Evolutionary conservation across 768 basidiomycete genomes (phyloP).

Genomic region (Suillus ampliporus): DNA sequence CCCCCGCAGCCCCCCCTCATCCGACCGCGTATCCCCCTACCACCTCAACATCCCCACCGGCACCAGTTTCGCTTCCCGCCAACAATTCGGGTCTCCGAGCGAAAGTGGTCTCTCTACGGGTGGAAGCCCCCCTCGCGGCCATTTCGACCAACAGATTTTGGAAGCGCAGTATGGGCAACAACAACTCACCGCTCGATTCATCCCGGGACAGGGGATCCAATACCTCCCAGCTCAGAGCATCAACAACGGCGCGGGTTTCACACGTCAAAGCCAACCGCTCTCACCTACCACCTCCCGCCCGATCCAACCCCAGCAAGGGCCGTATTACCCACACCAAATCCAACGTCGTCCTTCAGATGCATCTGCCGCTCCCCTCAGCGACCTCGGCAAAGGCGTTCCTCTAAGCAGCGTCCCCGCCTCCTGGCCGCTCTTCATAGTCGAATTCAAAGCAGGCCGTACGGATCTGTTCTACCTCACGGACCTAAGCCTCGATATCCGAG

Average conservation of each 20-base stretch:
- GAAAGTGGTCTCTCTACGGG: conserved; percentile 59
- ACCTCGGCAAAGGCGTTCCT: conserved; percentile 90
- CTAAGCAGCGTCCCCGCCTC: conserved; percentile 80
- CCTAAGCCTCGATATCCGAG: conserved; percentile 63
- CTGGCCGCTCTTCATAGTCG: conserved; percentile 94
- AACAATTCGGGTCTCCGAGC: conserved; percentile 61
- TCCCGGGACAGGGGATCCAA: conserved; percentile 69
- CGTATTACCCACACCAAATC: conserved; percentile 37
- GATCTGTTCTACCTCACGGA: conserved; percentile 93
- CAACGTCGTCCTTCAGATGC: conserved; percentile 50
- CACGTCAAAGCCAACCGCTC: conserved; percentile 54
- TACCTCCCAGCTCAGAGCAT: conserved; percentile 49
- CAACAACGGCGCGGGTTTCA: conserved; percentile 38
- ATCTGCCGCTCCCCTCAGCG: conserved; percentile 39
- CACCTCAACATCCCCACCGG: conserved; percentile 61
- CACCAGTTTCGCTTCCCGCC: conserved; percentile 51
- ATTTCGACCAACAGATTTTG: conserved; percentile 53
- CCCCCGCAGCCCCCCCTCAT: conserved; percentile 63
- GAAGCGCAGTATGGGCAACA: conserved; percentile 39
- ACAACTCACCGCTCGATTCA: conserved; percentile 62
- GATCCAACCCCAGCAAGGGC: conserved; percentile 35
- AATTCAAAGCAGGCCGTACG: conserved; percentile 96
- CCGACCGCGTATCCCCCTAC: conserved; percentile 60
- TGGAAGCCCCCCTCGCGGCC: conserved; percentile 54
- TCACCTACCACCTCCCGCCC: conserved; percentile 50